Base-by-base conservation (phyloP, 1,284 basidiomycete genomes). In the Ceratobasidium sp. region DNA sequence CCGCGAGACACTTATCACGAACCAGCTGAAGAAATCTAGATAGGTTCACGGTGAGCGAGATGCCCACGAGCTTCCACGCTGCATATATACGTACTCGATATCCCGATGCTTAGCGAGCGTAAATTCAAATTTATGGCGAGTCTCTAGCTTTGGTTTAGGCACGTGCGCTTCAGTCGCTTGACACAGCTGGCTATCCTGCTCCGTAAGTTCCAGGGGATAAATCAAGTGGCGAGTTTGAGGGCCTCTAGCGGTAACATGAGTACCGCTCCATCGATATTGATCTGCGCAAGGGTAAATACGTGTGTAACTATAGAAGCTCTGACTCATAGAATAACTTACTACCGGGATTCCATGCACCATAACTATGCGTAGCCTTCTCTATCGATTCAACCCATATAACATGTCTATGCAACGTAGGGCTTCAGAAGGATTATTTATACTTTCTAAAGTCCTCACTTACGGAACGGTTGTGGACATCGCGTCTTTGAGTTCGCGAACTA, bases 151-250 rank as follows among this genome's bases (percentile, higher is more conserved):
- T 15, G 69, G 77, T 23, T 44, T 64, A 2, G 70, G 77, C 0
- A 76, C 66, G 42, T 78, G 64, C 28, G 48, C 23, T 28, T 74
- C 73, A 33, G 78, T 56, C 15, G 67, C 54, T 40, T 65, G 77
- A 46, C 78, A 59, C 10, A 56, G 15, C 28, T 71, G 67, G 33
- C 61, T 80, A 26, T 80, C 79, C 26, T 77, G 38, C 42, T 80
- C 77, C 20, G 79, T 74, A 38, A 77, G 26, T 40, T 80, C 73
- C 1, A 80, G 71, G 1, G 79, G 64, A 44, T 69, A 80, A 6
- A 78, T 52, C 3, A 46, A 56, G 56, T 69, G 52, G 26, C 77
- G 62, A 33, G 54, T 46, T 33, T 68, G 75, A 46, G 75, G 64
- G 12, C 26, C 50, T 0, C 44, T 42, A 59, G 48, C 23, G 23